A percentile compares a stretch with the other conserved stretches of the same genome.
phyloP scores from a whole-genome alignment of 2,329 filamentous ascomycete species.

The Venturia oleaginea region DNA sequence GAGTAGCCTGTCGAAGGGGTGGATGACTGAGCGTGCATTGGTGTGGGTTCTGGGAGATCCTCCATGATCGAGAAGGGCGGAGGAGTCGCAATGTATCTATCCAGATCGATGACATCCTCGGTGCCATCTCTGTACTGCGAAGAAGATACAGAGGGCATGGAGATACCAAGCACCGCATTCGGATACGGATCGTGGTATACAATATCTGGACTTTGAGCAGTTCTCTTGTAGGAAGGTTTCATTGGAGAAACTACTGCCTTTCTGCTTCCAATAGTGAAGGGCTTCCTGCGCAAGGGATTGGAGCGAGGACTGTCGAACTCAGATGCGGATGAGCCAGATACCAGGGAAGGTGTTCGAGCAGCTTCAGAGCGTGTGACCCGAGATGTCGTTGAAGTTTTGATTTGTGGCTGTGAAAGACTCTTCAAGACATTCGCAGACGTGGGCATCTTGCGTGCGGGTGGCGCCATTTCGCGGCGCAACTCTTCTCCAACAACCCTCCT shows the following conservation, averaged over 20 bases:
- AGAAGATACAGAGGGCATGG: constrained; percentile 26
- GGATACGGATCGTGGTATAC: constrained; percentile 32
- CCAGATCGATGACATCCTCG: constrained; percentile 18
- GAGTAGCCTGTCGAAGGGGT: constrained; percentile 69
- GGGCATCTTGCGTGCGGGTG: background rate
- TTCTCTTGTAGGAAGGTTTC: constrained; percentile 28
- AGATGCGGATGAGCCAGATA: constrained; percentile 39
- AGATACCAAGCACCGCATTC: constrained; percentile 35
- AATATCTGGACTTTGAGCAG: constrained; percentile 19
- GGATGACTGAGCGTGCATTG: constrained; percentile 53
- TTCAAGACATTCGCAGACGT: constrained; percentile 3
- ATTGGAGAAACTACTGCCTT: constrained; percentile 24
- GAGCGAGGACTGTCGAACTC: constrained; percentile 37
- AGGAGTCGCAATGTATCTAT: constrained; percentile 27
- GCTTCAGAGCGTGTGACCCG: constrained; percentile 18
- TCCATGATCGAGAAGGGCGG: constrained; percentile 54
- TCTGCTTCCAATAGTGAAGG: constrained; percentile 34
- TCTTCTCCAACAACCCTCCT: constrained; percentile 9
- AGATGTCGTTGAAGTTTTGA: constrained; percentile 7
- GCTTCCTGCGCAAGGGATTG: constrained; percentile 35
- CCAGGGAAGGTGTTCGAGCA: constrained; percentile 36
- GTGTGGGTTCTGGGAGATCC: constrained; percentile 57
- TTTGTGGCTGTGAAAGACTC: background rate
- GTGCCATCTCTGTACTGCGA: background rate
- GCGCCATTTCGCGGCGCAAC: constrained; percentile 9